Base-by-base conservation (phyloP, 2,329 filamentous ascomycete genomes). In the Claviceps citrina region DNA sequence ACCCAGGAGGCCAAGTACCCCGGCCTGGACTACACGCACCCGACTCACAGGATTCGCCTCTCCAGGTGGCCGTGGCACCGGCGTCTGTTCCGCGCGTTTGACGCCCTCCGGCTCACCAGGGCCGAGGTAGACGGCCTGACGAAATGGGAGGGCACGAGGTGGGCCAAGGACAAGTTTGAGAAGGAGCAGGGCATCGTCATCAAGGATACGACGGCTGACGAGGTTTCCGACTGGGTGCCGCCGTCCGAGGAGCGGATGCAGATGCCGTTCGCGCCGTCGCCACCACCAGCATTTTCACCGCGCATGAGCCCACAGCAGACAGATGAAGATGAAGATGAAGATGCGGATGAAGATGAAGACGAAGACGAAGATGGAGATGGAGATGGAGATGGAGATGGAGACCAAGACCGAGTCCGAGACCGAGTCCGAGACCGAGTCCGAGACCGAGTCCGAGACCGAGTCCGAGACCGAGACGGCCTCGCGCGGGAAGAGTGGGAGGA, bases 1-100 rank as follows among this genome's bases (percentile, higher is more conserved):
- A 84, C 79, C 20, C 74, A 80, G 49, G 82, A 89, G 64, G 81
- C 82, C 48, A 83, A 84, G 51, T 87, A 87, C 49, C 82, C 82
- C 0, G 82, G 82, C 24, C 72, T 89, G 41, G 82, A 89, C 65
- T 89, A 89, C 64, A 76, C 71, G 44, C 68, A 83, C 54, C 65
- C 62, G 19, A 80, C 78, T 7, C 82, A 89, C 59, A 78, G 81
- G 47, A 77, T 81, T 56, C 79, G 83, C n/a, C 73, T 89, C 7
- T 73, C 76, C 50, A 78, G 81, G 44, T 87, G 81, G 67, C 73
- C 71, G 13, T 84, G 83, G 73, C 82, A 89, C 58, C 70, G 76
- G 45, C 73, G 78, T 42, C 70, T 89, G 10, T 87, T 89, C 58
- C 73, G 76, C 31, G 80, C 81, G 22, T 85, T 89, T 51, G 80